Base-by-base conservation (phyloP, 768 basidiomycete genomes). In the Nevesoporus exiguus region DNA sequence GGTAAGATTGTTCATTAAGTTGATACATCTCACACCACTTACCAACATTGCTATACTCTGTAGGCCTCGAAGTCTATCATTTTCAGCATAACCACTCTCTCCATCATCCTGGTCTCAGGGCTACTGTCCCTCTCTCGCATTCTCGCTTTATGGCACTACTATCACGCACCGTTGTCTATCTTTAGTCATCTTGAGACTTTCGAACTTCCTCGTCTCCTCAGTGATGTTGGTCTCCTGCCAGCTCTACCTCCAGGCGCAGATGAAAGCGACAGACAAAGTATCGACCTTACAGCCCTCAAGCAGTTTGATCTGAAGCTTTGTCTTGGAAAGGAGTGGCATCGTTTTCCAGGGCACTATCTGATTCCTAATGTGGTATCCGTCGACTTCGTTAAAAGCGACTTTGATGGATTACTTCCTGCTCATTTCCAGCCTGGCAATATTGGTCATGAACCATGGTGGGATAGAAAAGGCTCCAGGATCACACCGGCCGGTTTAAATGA, bases 241-340 rank as follows among this genome's bases (percentile, higher is more conserved):
- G 69, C 78, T 33, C 71, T 75, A 19, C 58, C 76, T 61, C 57
- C 78, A 56, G 42, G 69, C 56, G 46, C 69, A 62, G 77, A 80
- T 51, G 77, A 79, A 73, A 79, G 51, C 41, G 71, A 74, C 13
- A 64, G 71, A 25, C 70, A 72, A 34, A 77, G 76, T 33, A 76
- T 93, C 34, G 86, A 92, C 65, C 76, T 92, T 25, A 70, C 84
- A 1, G 83, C 81, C 0, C 75, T 98, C 64, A 77, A 76, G 52
- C 76, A 81, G 13, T 83, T 94, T 62, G 80, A 84, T 52, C 73
- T 98, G 53, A 82, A 77, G 27, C 66, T 99, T 1, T 99, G 97
- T 72, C 77, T 89, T 47, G 92, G 88, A 45, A 95, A 94, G 69
- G 97, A 99, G 72, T 99, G 97, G 97, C 77, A 98, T 66, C 81